Conservation (phyloP, 345 rosid species). For the Bruguiera gymnorhiza region DNA sequence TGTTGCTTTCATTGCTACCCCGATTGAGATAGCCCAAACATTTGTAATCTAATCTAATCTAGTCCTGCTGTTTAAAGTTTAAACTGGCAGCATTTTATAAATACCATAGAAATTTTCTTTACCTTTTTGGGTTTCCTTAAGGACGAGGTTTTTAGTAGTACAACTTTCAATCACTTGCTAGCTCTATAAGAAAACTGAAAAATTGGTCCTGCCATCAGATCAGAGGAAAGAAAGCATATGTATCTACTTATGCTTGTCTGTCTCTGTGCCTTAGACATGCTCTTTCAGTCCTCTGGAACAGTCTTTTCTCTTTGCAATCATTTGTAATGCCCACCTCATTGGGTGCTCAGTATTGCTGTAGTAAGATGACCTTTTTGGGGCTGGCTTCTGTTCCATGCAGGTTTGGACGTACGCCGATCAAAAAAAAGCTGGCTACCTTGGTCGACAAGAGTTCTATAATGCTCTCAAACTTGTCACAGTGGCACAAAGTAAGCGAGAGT, state of each 20-base stretch:
- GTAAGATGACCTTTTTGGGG: neutral
- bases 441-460: slow-evolving; percentile 87
- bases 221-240: neutral
- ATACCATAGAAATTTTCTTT: no score
- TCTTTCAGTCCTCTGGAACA: neutral
- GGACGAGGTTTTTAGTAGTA: no score
- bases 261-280: neutral
- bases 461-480: slow-evolving; percentile 93
- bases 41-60: no score
- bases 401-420: slow-evolving; percentile 87
- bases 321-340: neutral
- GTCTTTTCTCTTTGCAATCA: neutral
- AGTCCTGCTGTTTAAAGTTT: no score
- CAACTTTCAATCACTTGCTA: neutral
- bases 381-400: slow-evolving; percentile 34
- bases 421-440: slow-evolving; percentile 75
- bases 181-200: neutral
- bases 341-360: neutral
- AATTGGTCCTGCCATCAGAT: neutral
- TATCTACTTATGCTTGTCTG: neutral
- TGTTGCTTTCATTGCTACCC: no score
- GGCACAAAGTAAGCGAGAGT: slow-evolving; percentile 84
- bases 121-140: no score
- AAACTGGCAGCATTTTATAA: no score
- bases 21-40: no score